Evolutionary conservation across 1,284 basidiomycete species (phyloP).

Genomic region (Tetrapyrgos nigripes): DNA sequence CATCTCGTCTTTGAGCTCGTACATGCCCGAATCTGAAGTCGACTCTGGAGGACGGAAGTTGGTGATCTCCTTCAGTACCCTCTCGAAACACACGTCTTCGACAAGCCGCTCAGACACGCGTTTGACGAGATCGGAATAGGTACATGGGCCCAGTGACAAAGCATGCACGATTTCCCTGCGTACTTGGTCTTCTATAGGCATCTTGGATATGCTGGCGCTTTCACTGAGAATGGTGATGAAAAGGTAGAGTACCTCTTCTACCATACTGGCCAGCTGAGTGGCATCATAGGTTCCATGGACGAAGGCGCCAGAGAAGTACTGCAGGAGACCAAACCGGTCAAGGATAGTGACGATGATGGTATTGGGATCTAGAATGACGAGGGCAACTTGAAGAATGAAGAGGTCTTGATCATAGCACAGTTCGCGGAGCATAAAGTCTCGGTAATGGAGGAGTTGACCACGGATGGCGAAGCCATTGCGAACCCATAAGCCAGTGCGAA

Average conservation of each 20-base stretch:
- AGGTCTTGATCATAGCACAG: constrained; percentile 97
- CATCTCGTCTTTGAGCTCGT: constrained; percentile 86
- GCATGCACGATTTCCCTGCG: constrained; percentile 91
- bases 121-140: constrained; percentile 93
- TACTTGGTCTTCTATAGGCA: constrained; percentile 73
- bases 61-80: constrained; percentile 81
- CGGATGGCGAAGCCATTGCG: constrained; percentile 97
- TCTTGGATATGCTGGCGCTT: constrained; percentile 75
- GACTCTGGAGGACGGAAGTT: constrained; percentile 85
- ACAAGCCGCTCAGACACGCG: constrained; percentile 90
- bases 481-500: constrained; percentile 96
- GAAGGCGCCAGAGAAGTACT: constrained; percentile 78
- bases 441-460: constrained; percentile 95
- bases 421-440: constrained; percentile 95
- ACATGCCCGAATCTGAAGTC: constrained; percentile 82
- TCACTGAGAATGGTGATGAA: constrained; percentile 91
- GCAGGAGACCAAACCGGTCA: constrained; percentile 86
- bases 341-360: constrained; percentile 86
- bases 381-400: constrained; percentile 87
- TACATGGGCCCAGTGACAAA: constrained; percentile 86
- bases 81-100: constrained; percentile 87
- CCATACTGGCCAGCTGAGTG: constrained; percentile 80
- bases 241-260: constrained; percentile 92
- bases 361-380: constrained; percentile 84
- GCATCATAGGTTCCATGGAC: constrained; percentile 71